Conservation (phyloP, 129 eudicot species). For the Flaveria brownii region DNA sequence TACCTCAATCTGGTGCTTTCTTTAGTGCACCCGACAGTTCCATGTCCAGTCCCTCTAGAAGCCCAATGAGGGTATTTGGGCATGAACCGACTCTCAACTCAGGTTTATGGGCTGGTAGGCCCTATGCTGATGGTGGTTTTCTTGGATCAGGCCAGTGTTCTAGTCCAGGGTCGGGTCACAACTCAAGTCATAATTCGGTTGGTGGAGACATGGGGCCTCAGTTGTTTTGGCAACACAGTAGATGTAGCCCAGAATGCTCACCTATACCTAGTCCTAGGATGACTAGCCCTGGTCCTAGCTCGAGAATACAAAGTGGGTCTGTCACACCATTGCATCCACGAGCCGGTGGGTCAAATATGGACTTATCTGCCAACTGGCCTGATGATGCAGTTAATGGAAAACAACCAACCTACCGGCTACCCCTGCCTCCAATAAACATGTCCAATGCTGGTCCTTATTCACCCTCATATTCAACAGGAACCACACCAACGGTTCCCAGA, state of each 20-base stretch:
- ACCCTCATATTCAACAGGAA: conserved; percentile 49
- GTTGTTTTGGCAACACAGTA: conserved; percentile 45
- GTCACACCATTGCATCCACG: conserved; percentile 60
- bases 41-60: conserved; percentile 66
- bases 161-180: conserved; percentile 70
- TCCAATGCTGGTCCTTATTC: conserved; percentile 48
- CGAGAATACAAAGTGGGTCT: conserved; percentile 58
- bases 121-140: conserved; percentile 32
- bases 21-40: conserved; percentile 62
- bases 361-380: conserved; percentile 37
- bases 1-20: conserved; percentile 45
- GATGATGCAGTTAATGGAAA: conserved; percentile 38
- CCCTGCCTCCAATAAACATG: conserved; percentile 52
- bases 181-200: conserved; percentile 56
- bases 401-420: conserved; percentile 53
- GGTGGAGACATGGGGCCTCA: conserved; percentile 55
- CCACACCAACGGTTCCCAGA: conserved; percentile 42
- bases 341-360: conserved; percentile 42
- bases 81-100: conserved; percentile 40
- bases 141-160: conserved; percentile 64
- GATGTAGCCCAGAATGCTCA: conserved; percentile 71
- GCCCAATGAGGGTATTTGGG: conserved; percentile 49
- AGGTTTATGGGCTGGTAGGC: conserved; percentile 45
- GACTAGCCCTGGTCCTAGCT: conserved; percentile 67
- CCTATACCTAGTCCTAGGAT: conserved; percentile 67